These are phyloP conservation scores for Komagataella kurtzmanii DNA, from an alignment of 805 yeast species.

Conservation along the genomic window DNA sequence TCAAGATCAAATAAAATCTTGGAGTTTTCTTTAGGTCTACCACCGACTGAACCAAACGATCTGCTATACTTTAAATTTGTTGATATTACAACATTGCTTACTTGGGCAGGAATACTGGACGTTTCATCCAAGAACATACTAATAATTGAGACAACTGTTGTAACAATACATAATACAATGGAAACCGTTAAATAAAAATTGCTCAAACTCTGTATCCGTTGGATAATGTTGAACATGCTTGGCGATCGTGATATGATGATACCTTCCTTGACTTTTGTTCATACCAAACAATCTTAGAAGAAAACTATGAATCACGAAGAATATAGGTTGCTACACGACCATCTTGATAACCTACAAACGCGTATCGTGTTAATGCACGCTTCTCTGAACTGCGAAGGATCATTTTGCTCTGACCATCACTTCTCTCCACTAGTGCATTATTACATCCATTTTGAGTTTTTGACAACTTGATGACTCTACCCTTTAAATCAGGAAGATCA, in stretches of 20 bases:
- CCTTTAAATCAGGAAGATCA: slow-evolving; percentile 4
- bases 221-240: background rate
- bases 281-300: background rate
- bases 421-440: slow-evolving; percentile 3
- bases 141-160: background rate
- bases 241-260: background rate
- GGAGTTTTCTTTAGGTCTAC: slow-evolving; percentile 66
- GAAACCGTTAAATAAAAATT: background rate
- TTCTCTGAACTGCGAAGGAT: slow-evolving; percentile 16
- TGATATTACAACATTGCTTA: background rate
- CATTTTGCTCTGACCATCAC: slow-evolving; percentile 19
- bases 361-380: slow-evolving; percentile 11
- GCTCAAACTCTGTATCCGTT: background rate
- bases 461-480: slow-evolving; percentile 10
- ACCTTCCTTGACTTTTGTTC: no score
- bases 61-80: slow-evolving; percentile 30
- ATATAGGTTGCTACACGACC: slow-evolving; percentile 16
- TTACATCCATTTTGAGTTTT: slow-evolving; percentile 8
- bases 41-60: slow-evolving; percentile 52
- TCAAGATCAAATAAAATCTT: slow-evolving; percentile 60
- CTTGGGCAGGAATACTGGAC: background rate
- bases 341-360: slow-evolving; percentile 18
- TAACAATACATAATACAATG: background rate
- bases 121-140: background rate
- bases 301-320: background rate